Base-by-base conservation (phyloP, 2,329 filamentous ascomycete genomes). In the Fusarium redolens region DNA sequence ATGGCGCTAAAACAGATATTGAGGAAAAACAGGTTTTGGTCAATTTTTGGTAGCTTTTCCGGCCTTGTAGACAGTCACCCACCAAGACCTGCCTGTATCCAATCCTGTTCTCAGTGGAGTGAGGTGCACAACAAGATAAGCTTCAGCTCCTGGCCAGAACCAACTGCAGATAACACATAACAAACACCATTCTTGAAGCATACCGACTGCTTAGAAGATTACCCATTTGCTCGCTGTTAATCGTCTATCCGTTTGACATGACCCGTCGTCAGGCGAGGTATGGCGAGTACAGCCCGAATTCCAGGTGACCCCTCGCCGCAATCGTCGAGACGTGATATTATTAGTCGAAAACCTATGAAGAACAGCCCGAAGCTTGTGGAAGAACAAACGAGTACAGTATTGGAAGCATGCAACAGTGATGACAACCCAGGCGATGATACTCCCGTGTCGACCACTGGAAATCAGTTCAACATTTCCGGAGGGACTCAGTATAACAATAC, bases 61-160 rank as follows among this genome's bases (percentile, higher is more conserved):
- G 7, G 25, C 20, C 0, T 4, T 2, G 12, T 1, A 20, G 17
- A 5, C 3, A 20, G 1, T 7, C 13, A 4, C 4, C 4, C 44
- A 47, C 28, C 25, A 18, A 47, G 17, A 14, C 17, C 35, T 15
- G 14, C 14, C 13, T 7, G 35, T 37, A 37, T 37, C 35, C 11
- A 14, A 37, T 5, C 35, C 35, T 25, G 25, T 25, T 25, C 25
- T 25, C 25, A 25, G 25, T 25, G 25, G 25, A 25, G 25, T 25
- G 25, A 25, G 25, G 5, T 25, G 25, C 25, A 25, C 25, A 25
- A 25, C 25, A 25, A 25, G 25, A 25, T 25, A 25, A 25, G 25
- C 25, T 14, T 45, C 22, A 14, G 3, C 25, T 30, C 18, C 17
- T 10, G 12, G 9, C 15, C 41, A 18, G 13, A 13, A 22, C 5